These are phyloP conservation scores for Capronia americana DNA, from an alignment of 2,329 filamentous ascomycete species.

Conservation along the genomic window DNA sequence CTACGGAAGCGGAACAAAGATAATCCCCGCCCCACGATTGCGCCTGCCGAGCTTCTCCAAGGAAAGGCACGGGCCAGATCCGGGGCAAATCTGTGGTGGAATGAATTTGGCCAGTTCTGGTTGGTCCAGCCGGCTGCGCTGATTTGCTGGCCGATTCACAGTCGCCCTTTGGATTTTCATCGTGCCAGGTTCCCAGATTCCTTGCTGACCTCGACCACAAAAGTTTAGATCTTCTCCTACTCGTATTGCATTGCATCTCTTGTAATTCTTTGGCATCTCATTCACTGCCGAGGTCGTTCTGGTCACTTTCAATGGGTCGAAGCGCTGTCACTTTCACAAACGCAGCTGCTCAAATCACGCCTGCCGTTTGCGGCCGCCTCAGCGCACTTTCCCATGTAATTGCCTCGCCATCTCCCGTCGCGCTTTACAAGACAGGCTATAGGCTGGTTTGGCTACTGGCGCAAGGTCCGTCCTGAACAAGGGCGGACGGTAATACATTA, in stretches of 20 bases:
- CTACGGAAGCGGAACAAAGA: conserved; percentile 15
- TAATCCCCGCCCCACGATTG: conserved; percentile 17
- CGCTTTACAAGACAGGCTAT: conserved; percentile 13
- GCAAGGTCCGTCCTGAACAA: conserved; percentile 58
- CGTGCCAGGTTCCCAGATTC: conserved; percentile 11
- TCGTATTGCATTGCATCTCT: conserved; percentile 3
- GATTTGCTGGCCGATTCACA: neutral
- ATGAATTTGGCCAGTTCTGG: neutral
- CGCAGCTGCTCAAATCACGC: conserved; percentile 15
- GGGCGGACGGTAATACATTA: conserved; percentile 58
- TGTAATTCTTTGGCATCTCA: neutral
- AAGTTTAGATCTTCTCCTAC: neutral
- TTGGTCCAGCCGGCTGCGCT: conserved; percentile 2
- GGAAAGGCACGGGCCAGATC: conserved; percentile 12
- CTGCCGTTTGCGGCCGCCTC: conserved; percentile 19
- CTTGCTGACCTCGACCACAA: conserved; percentile 16
- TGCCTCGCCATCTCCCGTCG: conserved; percentile 17
- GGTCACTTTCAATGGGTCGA: conserved; percentile 39
- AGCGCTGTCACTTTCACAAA: conserved; percentile 28
- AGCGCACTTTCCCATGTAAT: conserved; percentile 32
- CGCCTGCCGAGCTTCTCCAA: neutral
- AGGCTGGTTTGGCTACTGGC: conserved; percentile 54
- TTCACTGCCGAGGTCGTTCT: neutral
- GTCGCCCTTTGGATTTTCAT: neutral
- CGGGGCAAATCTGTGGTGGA: conserved; percentile 20